These are phyloP conservation scores for Wickerhamomyces sp. DNA, from an alignment of 1,139 yeast genomes.

Conservation along the genomic window DNA sequence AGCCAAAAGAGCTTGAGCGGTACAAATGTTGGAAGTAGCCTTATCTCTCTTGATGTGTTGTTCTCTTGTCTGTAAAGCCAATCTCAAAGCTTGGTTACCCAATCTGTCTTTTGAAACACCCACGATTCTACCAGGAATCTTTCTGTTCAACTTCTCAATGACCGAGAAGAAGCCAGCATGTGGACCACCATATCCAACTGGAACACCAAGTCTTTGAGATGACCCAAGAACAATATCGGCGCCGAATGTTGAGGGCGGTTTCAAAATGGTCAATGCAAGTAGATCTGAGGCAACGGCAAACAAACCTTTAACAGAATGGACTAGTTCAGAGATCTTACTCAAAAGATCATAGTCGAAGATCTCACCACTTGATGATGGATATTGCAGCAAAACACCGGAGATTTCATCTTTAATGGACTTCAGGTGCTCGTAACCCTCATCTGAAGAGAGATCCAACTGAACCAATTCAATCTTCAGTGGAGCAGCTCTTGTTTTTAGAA, in stretches of 20 bases:
- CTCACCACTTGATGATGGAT: slow-evolving; percentile 86
- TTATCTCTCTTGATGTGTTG: slow-evolving; percentile 96
- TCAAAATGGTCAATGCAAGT: slow-evolving; percentile 77
- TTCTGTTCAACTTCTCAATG: slow-evolving; percentile 69
- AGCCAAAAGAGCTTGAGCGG: slow-evolving; percentile 95
- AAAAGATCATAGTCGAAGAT: slow-evolving; percentile 45
- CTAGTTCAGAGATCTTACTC: slow-evolving; percentile 50
- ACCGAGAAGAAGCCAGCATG: slow-evolving; percentile 98
- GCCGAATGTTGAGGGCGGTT: slow-evolving; percentile 79
- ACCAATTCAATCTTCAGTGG: slow-evolving; percentile 67
- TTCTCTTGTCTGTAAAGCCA: slow-evolving; percentile 95
- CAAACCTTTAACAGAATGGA: slow-evolving; percentile 70
- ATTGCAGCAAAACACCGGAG: slow-evolving; percentile 85
- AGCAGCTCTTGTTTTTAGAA: slow-evolving; percentile 70
- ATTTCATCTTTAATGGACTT: slow-evolving; percentile 36
- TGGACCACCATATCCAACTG: slow-evolving; percentile 97
- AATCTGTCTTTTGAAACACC: slow-evolving; percentile 91
- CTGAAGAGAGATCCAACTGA: slow-evolving; percentile 46
- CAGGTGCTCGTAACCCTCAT: slow-evolving; percentile 38
- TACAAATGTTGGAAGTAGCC: slow-evolving; percentile 96
- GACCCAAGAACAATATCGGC: slow-evolving; percentile 94
- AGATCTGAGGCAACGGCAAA: slow-evolving; percentile 86
- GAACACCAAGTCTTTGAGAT: slow-evolving; percentile 95
- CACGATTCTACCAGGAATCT: slow-evolving; percentile 93
- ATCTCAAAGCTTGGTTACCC: slow-evolving; percentile 82